Conservation (phyloP, 306 rosid species). For the Lathyrus sativus region DNA sequence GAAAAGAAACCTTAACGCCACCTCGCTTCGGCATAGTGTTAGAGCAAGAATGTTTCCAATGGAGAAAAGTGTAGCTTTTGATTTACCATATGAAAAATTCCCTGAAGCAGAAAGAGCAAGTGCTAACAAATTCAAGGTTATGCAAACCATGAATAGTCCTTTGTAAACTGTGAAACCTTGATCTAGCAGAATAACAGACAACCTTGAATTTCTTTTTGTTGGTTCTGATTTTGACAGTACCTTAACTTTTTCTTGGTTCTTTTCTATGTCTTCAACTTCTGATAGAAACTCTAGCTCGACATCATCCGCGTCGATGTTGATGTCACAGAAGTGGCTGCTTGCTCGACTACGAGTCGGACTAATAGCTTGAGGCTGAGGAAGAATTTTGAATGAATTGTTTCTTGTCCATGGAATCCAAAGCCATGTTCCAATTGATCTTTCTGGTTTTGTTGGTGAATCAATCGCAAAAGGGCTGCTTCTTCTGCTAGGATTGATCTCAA, state of each 20-base stretch:
- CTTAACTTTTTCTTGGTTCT: slow-evolving; percentile 29
- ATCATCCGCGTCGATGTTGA: slow-evolving; percentile 31
- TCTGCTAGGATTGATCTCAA: slow-evolving; percentile 51
- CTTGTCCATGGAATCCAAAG: slow-evolving; percentile 54
- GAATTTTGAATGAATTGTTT: slow-evolving; percentile 38
- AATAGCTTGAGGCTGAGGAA: slow-evolving; percentile 23
- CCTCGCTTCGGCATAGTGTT: slow-evolving; percentile 66
- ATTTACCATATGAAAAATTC: slow-evolving; percentile 49
- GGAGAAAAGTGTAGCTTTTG: slow-evolving; percentile 56
- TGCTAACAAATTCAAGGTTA: slow-evolving; percentile 49
- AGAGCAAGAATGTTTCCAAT: slow-evolving; percentile 63
- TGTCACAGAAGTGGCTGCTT: slow-evolving; percentile 59
- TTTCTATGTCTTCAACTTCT: slow-evolving; percentile 30
- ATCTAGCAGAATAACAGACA: slow-evolving; percentile 59
- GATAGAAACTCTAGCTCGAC: slow-evolving; percentile 38
- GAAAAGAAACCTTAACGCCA: slow-evolving; percentile 48
- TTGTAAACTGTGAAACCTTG: slow-evolving; percentile 75
- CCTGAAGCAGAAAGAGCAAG: slow-evolving; percentile 55
- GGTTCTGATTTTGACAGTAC: slow-evolving; percentile 24
- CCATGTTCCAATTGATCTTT: slow-evolving; percentile 29
- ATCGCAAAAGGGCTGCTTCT: slow-evolving; percentile 45
- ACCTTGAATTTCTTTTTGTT: slow-evolving; percentile 35
- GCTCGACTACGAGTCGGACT: slow-evolving; percentile 44
- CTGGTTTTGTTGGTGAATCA: slow-evolving; percentile 41
- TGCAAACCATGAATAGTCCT: slow-evolving; percentile 50